Conservation (phyloP, 2,329 filamentous ascomycete species). For the Teratosphaeriaceae sp. region DNA sequence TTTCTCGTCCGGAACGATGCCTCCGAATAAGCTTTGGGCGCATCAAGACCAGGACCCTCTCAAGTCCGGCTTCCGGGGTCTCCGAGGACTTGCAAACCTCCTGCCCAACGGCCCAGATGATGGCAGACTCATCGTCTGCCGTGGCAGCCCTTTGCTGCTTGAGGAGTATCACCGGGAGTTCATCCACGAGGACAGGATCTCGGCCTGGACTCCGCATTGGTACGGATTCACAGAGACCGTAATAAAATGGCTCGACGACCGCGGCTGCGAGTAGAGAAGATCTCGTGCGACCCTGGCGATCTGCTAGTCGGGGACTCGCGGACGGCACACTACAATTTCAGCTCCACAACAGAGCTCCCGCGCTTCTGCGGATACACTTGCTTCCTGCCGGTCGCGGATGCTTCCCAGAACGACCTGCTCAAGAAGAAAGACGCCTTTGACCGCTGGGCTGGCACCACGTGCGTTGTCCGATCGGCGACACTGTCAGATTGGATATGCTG, state of each 20-base stretch:
- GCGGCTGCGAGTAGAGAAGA: conserved; percentile 19
- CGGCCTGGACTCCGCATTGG: conserved; percentile 29
- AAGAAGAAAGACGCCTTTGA: conserved; percentile 30
- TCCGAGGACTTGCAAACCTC: conserved; percentile 47
- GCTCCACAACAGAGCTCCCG: conserved; percentile 21
- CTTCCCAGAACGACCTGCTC: conserved; percentile 28
- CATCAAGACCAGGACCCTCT: conserved; percentile 42
- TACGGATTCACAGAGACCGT: conserved; percentile 28
- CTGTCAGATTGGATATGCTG: too few species aligned
- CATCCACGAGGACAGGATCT: conserved; percentile 23
- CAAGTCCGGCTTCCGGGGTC: conserved; percentile 43
- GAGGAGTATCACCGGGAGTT: conserved; percentile 29
- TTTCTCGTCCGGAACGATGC: conserved; percentile 39
- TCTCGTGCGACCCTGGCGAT: conserved; percentile 23
- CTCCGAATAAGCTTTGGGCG: conserved; percentile 39
- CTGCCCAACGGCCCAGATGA: conserved; percentile 31
- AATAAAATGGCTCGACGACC: conserved; percentile 23
- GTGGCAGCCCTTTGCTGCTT: conserved; percentile 25
- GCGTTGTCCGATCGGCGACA: too few species aligned
- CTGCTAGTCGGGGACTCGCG: conserved; percentile 22
- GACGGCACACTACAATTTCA: conserved; percentile 28
- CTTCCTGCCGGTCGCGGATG: conserved; percentile 31
- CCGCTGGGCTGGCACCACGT: conserved; percentile 27
- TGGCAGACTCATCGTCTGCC: conserved; percentile 32
- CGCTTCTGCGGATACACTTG: conserved; percentile 31